Evolutionary conservation across 2,329 filamentous ascomycete genomes (phyloP), one percentile per base, ranked within the genome.

Genomic region (Colletotrichum gigasporum): DNA sequence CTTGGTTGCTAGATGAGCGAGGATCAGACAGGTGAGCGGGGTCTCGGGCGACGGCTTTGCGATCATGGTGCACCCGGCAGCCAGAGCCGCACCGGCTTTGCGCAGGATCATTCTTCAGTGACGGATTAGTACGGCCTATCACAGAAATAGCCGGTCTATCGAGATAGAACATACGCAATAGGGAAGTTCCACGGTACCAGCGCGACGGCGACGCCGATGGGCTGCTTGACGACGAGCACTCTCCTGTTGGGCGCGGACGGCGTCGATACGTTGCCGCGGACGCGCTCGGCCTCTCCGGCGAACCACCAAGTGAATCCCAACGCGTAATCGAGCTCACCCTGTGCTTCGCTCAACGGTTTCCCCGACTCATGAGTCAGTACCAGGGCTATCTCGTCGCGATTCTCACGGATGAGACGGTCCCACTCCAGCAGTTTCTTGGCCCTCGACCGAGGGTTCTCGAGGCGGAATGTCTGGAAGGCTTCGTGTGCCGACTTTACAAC

Each of bases 61-160:
- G 14, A 94, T 82, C 87, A 94, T 92, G 2, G 90, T 92, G 73
- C 90, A 93, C 10, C 91, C 91, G 8, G 90, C 90, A 18, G 91
- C 91, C 28, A 93, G 78, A 1, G 87, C 87, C 0, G 87, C 79
- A 2, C 75, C 78, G 9, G 79, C 76, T 63, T 84, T 84, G 16
- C 82, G 72, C 7, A 82, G 73, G 24, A 64, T 61, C 61, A 64
- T 64, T 2, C 61, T 64, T 7, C 3, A 8, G 16, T 1, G 5
- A 6, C 9, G n/a, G n/a, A 5, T 51, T 14, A 56, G 41, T 16
- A 34, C 0, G 7, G 0, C 12, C n/a, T 22, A 0, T 14, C 5
- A 12, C 4, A 6, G 0, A 9, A 1, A 16, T 4, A 32, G 12
- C n/a, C 12, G n/a, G 6, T 2, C 5, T 3, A 12, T 12, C 10